Base-by-base conservation (phyloP, 2,329 filamentous ascomycete genomes). In the Bipolaris cookei region DNA sequence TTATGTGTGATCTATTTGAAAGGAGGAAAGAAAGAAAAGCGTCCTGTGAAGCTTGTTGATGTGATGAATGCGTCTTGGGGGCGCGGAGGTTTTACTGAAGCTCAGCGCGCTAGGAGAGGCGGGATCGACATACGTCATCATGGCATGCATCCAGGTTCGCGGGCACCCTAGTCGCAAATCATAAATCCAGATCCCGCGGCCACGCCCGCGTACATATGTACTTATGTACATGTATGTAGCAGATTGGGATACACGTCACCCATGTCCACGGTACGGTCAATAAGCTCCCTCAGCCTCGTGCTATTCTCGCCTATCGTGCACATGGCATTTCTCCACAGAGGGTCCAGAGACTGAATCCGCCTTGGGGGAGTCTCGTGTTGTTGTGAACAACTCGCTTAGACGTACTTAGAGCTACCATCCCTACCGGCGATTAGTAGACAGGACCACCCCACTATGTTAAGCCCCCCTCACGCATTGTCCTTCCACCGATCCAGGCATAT, bases 41-140 rank as follows among this genome's bases (percentile, higher is more conserved):
- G 63, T 60, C 59, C 52, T 37, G 42, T 16, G 48, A 49, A 63
- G 52, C 53, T 55, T 37, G 48, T 51, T 23, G 41, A 46, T 14
- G 10, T 30, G 39, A 16, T 42, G 13, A 56, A 52, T 21, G 30
- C 38, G 30, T 44, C 39, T 38, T 58, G 48, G 49, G 52, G 45
- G 51, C 54, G 54, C 47, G 14, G 34, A 57, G 50, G 59, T 54
- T 63, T 60, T 64, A 56, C 54, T 59, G 53, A 51, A 60, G 61
- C 50, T 56, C 37, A 25, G 30, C 21, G 53, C 61, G 63, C 63
- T 65, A 65, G 61, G 46, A 51, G 56, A 7, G 37, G 30, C 39
- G 28, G 45, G 61, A 65, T 65, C 61, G 43, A 48, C 50, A 28
- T 56, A 64, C 63, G 63, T 65, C 61, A 65, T 65, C 44, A 51